A percentile compares a stretch with the other conserved stretches of the same genome.
These are phyloP conservation scores for Curvularia sp. DNA, from an alignment of 2,329 filamentous ascomycete genomes.

Conservation along the genomic window DNA sequence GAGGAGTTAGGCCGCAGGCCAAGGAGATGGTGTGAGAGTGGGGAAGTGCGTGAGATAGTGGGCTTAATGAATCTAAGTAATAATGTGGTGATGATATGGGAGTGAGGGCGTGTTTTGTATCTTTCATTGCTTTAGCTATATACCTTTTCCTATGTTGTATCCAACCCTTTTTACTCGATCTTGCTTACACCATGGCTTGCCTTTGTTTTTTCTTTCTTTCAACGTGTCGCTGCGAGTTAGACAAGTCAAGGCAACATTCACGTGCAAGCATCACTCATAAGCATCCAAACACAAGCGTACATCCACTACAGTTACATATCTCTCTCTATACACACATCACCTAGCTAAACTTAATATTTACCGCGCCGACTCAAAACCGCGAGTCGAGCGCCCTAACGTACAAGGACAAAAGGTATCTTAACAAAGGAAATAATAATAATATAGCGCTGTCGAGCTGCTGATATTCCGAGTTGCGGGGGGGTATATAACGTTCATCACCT, in stretches of 20 bases:
- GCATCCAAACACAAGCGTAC: neutral
- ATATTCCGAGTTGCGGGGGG: neutral
- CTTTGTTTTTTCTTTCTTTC: too few relatives aligned
- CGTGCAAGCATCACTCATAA: neutral
- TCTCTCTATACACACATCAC: neutral
- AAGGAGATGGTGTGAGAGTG: conserved; percentile 10
- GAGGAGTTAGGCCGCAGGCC: neutral
- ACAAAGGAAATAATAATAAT: conserved; percentile 2
- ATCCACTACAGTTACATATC: neutral
- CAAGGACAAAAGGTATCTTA: neutral
- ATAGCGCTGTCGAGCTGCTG: conserved; percentile 7
- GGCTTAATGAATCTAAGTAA: neutral
- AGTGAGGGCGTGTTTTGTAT: neutral
- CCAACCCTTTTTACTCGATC: neutral
- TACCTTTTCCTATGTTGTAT: neutral
- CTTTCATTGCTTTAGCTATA: neutral
- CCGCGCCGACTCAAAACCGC: neutral
- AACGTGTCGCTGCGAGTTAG: too few relatives aligned
- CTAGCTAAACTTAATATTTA: neutral
- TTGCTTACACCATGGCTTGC: neutral
- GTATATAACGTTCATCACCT: neutral
- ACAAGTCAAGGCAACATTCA: neutral
- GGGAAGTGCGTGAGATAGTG: neutral
- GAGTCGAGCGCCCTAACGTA: neutral
- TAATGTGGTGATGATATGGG: neutral